phyloP scores from a whole-genome alignment of 768 basidiomycete species.

The Gymnopilus dilepis region DNA sequence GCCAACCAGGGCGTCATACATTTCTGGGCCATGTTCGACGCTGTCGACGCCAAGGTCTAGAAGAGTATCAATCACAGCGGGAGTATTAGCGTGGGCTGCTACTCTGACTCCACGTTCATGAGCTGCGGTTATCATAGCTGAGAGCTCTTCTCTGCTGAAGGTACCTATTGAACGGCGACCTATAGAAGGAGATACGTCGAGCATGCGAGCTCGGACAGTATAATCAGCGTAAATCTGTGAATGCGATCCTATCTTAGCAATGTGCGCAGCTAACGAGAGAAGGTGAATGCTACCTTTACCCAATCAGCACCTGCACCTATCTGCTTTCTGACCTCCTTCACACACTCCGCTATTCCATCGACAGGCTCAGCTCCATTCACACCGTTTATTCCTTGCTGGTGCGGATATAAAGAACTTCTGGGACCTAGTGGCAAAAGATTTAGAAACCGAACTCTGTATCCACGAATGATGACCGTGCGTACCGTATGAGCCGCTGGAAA shows the following conservation, averaged over 20 bases:
- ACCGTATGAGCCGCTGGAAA: slow-evolving; percentile 67
- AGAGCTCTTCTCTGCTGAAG: slow-evolving; percentile 51
- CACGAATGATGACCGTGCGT: slow-evolving; percentile 14
- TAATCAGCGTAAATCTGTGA: slow-evolving; percentile 63
- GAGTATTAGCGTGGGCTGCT: slow-evolving; percentile 55
- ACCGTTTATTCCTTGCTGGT: slow-evolving; percentile 59
- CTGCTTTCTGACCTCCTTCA: slow-evolving; percentile 61
- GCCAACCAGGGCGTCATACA: slow-evolving; percentile 27
- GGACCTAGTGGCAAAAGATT: slow-evolving; percentile 47
- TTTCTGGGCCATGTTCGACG: slow-evolving; percentile 59
- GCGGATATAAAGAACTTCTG: slow-evolving; percentile 49
- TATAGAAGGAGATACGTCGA: slow-evolving; percentile 42
- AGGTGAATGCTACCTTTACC: slow-evolving; percentile 54
- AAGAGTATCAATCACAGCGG: slow-evolving; percentile 38
- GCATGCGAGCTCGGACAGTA: slow-evolving; percentile 51
- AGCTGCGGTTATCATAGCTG: slow-evolving; percentile 55
- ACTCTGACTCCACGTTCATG: slow-evolving; percentile 60
- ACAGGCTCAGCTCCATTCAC: slow-evolving; percentile 62
- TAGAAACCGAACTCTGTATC: not conserved
- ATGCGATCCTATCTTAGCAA: not conserved
- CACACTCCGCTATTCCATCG: slow-evolving; percentile 61
- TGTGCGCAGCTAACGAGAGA: not conserved
- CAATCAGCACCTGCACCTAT: slow-evolving; percentile 71
- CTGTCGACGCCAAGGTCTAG: slow-evolving; percentile 50
- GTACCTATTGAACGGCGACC: slow-evolving; percentile 42